Percentiles rank a stretch among this genome's conserved stretches.
These are phyloP conservation scores for Fusarium hainanense DNA, from an alignment of 2,329 filamentous ascomycete genomes.

Conservation along the genomic window DNA sequence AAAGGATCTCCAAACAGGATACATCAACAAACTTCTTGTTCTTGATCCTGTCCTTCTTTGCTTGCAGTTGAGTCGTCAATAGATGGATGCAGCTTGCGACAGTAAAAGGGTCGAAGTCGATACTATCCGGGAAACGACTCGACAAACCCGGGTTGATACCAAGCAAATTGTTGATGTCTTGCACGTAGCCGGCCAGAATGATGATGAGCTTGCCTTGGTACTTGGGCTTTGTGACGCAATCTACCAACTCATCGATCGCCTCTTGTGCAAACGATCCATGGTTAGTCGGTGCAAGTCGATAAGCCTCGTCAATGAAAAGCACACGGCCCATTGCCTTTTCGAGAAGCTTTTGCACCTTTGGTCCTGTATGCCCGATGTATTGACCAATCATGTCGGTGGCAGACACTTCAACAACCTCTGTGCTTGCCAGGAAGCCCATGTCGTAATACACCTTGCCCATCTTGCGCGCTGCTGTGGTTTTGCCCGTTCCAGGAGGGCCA, in stretches of 20 bases:
- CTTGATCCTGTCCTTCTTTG: conserved; percentile 41
- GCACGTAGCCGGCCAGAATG: conserved; percentile 75
- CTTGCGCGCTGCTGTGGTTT: conserved; percentile 77
- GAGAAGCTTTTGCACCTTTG: conserved; percentile 68
- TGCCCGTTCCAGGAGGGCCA: conserved; percentile 75
- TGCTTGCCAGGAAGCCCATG: conserved; percentile 72
- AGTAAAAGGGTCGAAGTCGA: conserved; percentile 64
- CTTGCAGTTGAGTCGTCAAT: conserved; percentile 53
- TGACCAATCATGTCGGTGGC: conserved; percentile 75
- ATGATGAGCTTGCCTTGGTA: conserved; percentile 71
- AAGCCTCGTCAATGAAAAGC: conserved; percentile 79
- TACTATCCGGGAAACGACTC: conserved; percentile 71
- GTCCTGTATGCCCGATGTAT: conserved; percentile 76
- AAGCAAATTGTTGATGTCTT: conserved; percentile 73
- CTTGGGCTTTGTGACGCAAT: conserved; percentile 63
- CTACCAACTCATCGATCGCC: conserved; percentile 65
- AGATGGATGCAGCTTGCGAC: conserved; percentile 55
- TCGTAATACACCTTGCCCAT: conserved; percentile 83
- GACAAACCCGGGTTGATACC: conserved; percentile 70
- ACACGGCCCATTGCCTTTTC: conserved; percentile 73
- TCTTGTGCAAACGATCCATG: conserved; percentile 65
- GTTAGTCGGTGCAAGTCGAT: conserved; percentile 59
- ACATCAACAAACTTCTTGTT: conserved; percentile 41
- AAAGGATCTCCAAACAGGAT: conserved; percentile 40
- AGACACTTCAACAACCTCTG: conserved; percentile 73